These are phyloP conservation scores for Lotus japonicus DNA, from an alignment of 306 rosid species.

Conservation along the genomic window DNA sequence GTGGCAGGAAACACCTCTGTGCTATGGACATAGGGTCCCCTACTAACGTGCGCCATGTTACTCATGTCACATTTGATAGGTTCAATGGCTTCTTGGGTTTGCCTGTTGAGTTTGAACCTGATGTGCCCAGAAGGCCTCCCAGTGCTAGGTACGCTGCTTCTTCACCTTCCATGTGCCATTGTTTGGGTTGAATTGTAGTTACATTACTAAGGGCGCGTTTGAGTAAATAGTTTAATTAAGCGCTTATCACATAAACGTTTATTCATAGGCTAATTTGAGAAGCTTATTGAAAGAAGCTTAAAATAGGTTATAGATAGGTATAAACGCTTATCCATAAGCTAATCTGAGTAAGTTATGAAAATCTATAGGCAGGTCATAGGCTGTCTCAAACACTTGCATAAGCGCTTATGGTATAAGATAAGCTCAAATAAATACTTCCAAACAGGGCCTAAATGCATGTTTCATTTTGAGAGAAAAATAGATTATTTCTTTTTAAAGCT, in stretches of 20 bases:
- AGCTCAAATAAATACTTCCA: too few species aligned
- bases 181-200: neutral
- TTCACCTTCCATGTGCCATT: neutral
- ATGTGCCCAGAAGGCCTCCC: conserved; percentile 82
- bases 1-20: conserved; percentile 33
- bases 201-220: neutral
- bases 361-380: too few species aligned
- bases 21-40: conserved; percentile 80
- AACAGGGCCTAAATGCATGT: neutral
- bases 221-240: too few species aligned
- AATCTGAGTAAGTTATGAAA: too few species aligned
- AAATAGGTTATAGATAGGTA: too few species aligned
- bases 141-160: conserved; percentile 65
- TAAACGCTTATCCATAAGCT: too few species aligned
- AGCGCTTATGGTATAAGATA: too few species aligned
- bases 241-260: too few species aligned
- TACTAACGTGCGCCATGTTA: conserved; percentile 81
- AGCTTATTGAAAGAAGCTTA: too few species aligned
- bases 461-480: neutral
- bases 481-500: neutral
- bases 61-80: conserved; percentile 90
- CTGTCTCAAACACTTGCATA: too few species aligned
- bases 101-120: conserved; percentile 89
- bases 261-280: too few species aligned
- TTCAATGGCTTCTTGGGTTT: conserved; percentile 94